phyloP scores from a whole-genome alignment of 2,329 filamentous ascomycete genomes.

The Penicillium brevicompactum region DNA sequence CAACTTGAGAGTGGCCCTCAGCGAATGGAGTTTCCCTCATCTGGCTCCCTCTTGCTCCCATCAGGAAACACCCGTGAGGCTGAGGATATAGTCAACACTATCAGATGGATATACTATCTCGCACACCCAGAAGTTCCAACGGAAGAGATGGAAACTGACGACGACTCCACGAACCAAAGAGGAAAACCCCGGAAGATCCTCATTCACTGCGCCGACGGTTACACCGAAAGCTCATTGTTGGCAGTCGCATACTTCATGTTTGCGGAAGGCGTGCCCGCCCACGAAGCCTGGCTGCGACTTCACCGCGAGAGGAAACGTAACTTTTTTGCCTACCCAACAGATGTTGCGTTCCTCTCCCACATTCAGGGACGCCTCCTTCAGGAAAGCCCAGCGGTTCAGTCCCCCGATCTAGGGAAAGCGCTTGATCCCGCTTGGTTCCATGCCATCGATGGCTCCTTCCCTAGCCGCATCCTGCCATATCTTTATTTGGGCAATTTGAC shows the following conservation, averaged over 20 bases:
- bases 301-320: conserved; percentile 82
- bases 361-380: conserved; percentile 76
- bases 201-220: conserved; percentile 92
- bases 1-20: conserved; percentile 54
- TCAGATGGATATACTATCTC: conserved; percentile 85
- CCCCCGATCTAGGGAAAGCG: conserved; percentile 26
- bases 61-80: conserved; percentile 81
- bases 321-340: conserved; percentile 93
- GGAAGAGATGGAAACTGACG: conserved; percentile 52
- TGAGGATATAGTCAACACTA: conserved; percentile 81
- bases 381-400: conserved; percentile 37
- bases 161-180: conserved; percentile 53
- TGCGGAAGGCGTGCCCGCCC: conserved; percentile 76
- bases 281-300: conserved; percentile 83
- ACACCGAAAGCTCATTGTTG: conserved; percentile 90
- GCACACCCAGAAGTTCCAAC: conserved; percentile 62
- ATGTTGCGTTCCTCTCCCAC: conserved; percentile 77
- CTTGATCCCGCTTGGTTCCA: conserved; percentile 75
- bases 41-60: conserved; percentile 85
- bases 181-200: conserved; percentile 68
- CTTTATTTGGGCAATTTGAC: conserved; percentile 94
- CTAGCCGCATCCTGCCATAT: conserved; percentile 84
- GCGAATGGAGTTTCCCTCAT: conserved; percentile 83
- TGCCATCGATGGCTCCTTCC: conserved; percentile 84
- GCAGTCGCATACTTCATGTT: conserved; percentile 93